Evolutionary conservation across 1,284 basidiomycete genomes (phyloP), one percentile per base, ranked within the genome.

Genomic region (Ceratobasidium sp.): DNA sequence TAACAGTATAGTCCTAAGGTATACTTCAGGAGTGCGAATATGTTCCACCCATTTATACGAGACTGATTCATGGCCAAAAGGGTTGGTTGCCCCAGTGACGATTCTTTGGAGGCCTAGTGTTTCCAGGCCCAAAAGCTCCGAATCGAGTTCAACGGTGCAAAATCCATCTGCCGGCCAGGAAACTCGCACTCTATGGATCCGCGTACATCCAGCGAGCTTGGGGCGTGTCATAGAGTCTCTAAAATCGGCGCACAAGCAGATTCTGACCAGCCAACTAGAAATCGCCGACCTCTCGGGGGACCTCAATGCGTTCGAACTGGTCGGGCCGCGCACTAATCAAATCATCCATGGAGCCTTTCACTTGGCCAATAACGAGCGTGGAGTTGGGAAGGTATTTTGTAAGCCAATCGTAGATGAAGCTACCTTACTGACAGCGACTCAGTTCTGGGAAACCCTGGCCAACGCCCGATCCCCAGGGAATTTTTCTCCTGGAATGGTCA

Each of bases 291-390:
- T 95, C 61, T 84, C 90, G 59, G 88, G 88, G 2, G 86, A 90
- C 62, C 79, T 95, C 41, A 93, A 93, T 75, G 85, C 90, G 1
- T 95, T 96, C 78, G 94, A 98, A 80, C 87, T 97, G 22, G 91
- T 92, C 84, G 95, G 95, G 1, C 92, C 92, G 0, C 91, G 90
- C 79, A 86, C 93, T 0, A 94, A 88, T 74, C 91, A 92, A 79
- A 87, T 96, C 8, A 81, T 97, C 64, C 88, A 87, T 77, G 92
- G 93, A 22, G 90, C 90, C 0, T 79, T 96, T 61, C 87, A 84
- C 31, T 86, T 90, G 8, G 84, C 86, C 11, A 84, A 84, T 0
- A 49, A 81, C 80, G n/a, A 74, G 22, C 31, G 11, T 13, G 88
- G 89, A 39, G 91, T 92, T 76, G 86, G 84, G 75, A 84, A 88